Conservation (phyloP, 1,139 yeast species). For the Debaryomyces subglobosus region DNA sequence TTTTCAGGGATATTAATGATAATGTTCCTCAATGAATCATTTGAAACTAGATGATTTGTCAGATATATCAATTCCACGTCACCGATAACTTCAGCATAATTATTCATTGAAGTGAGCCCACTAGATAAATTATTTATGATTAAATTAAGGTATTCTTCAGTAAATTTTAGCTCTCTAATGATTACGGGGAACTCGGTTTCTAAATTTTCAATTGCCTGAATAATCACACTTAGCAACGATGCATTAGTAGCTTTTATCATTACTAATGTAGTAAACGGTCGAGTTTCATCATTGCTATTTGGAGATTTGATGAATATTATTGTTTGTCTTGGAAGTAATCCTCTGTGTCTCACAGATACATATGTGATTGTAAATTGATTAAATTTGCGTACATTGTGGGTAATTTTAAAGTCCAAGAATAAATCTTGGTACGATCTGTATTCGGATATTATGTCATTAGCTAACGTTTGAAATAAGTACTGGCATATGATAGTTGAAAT, state of each 20-base stretch:
- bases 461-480: slow-evolving; percentile 11
- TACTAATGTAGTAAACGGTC: slow-evolving; percentile 15
- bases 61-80: slow-evolving; percentile 21
- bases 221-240: slow-evolving; percentile 6
- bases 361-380: slow-evolving; percentile 10
- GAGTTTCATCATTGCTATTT: neutral
- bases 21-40: slow-evolving; percentile 23
- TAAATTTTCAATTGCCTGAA: slow-evolving; percentile 12
- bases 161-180: slow-evolving; percentile 16
- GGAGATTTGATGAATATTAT: slow-evolving; percentile 12
- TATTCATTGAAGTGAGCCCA: neutral
- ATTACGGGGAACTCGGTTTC: slow-evolving; percentile 17
- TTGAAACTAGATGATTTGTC: slow-evolving; percentile 5
- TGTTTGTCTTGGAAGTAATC: slow-evolving; percentile 15
- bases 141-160: slow-evolving; percentile 13
- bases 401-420: slow-evolving; percentile 5
- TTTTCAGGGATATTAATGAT: slow-evolving; percentile 26
- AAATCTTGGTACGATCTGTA: slow-evolving; percentile 13
- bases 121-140: slow-evolving; percentile 16
- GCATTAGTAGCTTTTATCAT: slow-evolving; percentile 13
- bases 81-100: slow-evolving; percentile 13
- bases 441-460: slow-evolving; percentile 15
- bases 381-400: neutral
- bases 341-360: slow-evolving; percentile 11
- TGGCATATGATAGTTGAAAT: slow-evolving; percentile 7